Evolutionary conservation across 1,284 basidiomycete species (phyloP).

Genomic region (Ceraceosorus bombacis): DNA sequence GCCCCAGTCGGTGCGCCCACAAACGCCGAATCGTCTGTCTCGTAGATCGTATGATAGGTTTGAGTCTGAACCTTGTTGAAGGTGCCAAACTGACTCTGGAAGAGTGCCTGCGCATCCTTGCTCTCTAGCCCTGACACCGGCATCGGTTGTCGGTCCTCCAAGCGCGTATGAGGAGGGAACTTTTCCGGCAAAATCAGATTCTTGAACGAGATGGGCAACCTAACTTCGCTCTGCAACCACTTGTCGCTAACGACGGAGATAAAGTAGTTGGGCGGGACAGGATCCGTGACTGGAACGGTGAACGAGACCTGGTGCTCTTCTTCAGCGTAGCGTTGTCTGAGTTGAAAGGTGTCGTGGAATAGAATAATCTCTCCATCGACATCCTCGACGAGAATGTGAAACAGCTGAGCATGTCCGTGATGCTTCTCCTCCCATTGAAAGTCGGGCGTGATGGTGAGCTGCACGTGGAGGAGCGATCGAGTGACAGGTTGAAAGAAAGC

Average conservation of each 20-base stretch:
- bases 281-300: constrained; percentile 92
- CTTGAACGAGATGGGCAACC: constrained; percentile 92
- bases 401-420: constrained; percentile 77
- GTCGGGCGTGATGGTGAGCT: constrained; percentile 68
- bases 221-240: constrained; percentile 91
- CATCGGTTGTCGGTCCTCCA: constrained; percentile 85
- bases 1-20: constrained; percentile 92
- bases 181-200: constrained; percentile 95
- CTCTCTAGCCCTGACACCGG: constrained; percentile 86
- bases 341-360: constrained; percentile 85
- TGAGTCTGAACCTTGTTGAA: constrained; percentile 99
- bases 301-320: constrained; percentile 92
- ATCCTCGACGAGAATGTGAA: constrained; percentile 86
- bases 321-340: constrained; percentile 75
- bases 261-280: constrained; percentile 94
- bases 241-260: constrained; percentile 89
- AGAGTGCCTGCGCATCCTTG: constrained; percentile 78
- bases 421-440: constrained; percentile 96
- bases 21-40: constrained; percentile 89
- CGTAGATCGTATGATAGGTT: constrained; percentile 95
- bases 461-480: constrained; percentile 41
- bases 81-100: constrained; percentile 58
- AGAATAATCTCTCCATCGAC: constrained; percentile 93
- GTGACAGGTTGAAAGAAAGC: constrained; percentile 49
- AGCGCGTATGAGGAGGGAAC: constrained; percentile 83